Percentiles rank a stretch among this genome's conserved stretches.
Conservation (phyloP, 179 eudicot species). For the Patellifolia procumbens region DNA sequence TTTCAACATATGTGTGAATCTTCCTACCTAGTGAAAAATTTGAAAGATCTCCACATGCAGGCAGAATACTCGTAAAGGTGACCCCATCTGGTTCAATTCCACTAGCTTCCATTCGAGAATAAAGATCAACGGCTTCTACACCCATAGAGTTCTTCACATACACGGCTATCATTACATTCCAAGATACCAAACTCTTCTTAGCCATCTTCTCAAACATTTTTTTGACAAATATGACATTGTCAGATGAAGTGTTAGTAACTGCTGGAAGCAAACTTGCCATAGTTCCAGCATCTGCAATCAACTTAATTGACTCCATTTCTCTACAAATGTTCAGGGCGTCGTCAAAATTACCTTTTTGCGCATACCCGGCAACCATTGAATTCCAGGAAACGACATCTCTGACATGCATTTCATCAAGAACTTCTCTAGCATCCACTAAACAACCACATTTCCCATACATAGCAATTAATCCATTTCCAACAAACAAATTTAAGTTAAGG, state of each 20-base stretch:
- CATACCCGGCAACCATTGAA: conserved; percentile 73
- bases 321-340: conserved; percentile 66
- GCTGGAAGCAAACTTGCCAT: conserved; percentile 87
- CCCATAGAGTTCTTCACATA: conserved; percentile 77
- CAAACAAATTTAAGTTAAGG: conserved; percentile 51
- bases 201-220: conserved; percentile 50
- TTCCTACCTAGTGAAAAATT: conserved; percentile 63
- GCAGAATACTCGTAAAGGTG: conserved; percentile 73
- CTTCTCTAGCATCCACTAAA: conserved; percentile 52
- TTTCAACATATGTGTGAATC: conserved; percentile 55
- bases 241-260: conserved; percentile 48
- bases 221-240: conserved; percentile 56
- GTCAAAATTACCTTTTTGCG: conserved; percentile 60
- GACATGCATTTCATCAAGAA: conserved; percentile 58
- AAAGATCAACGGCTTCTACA: conserved; percentile 57
- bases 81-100: conserved; percentile 67
- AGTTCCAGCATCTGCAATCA: conserved; percentile 68
- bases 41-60: conserved; percentile 84
- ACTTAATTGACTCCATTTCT: conserved; percentile 49
- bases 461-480: conserved; percentile 67
- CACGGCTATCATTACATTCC: conserved; percentile 89
- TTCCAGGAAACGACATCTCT: conserved; percentile 85
- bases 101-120: conserved; percentile 50
- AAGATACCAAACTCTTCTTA: conserved; percentile 49
- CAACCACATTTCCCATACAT: conserved; percentile 85